Evolutionary conservation across 371 early-diverging fungal species (phyloP).

Genomic region (Saksenaea vasiformis): DNA sequence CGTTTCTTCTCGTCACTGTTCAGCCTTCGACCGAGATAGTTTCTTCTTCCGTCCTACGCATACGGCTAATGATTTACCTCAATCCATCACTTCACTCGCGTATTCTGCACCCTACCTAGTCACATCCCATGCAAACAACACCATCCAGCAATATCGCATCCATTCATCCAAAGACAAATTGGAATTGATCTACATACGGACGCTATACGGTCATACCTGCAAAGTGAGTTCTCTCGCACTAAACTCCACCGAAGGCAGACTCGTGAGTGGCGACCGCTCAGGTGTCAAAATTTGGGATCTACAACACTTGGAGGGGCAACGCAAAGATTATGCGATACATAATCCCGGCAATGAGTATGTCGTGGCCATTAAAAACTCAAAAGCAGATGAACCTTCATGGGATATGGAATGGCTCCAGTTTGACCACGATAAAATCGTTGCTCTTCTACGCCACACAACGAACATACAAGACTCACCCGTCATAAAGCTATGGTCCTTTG

Average conservation of each 20-base stretch:
- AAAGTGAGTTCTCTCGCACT: conserved; percentile 42
- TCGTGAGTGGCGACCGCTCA: conserved; percentile 48
- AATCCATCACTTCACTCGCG: conserved; percentile 31
- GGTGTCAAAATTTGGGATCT: conserved; percentile 49
- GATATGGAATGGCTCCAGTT: conserved; percentile 31
- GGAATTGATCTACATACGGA: conserved; percentile 31
- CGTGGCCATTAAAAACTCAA: conserved; percentile 11
- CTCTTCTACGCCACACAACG: conserved; percentile 15
- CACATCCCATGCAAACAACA: conserved; percentile 54
- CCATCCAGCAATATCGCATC: conserved; percentile 48
- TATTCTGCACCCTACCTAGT: conserved; percentile 44
- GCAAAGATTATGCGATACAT: conserved; percentile 2
- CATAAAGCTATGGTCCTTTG: not conserved
- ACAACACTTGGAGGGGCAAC: conserved; percentile 2
- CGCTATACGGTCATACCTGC: conserved; percentile 51
- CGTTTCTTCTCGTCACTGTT: conserved; percentile 34
- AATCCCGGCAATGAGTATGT: conserved; percentile 11
- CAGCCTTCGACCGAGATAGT: conserved; percentile 20
- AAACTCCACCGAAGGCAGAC: conserved; percentile 22
- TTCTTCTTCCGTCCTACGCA: conserved; percentile 16
- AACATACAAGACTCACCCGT: not conserved
- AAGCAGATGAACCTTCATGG: conserved; percentile 15
- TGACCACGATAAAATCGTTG: conserved; percentile 39
- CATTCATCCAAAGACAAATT: conserved; percentile 11
- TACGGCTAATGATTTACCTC: not conserved